These are phyloP conservation scores for Aaosphaeria pasadenensis DNA, from an alignment of 2,329 filamentous ascomycete genomes.

Conservation along the genomic window DNA sequence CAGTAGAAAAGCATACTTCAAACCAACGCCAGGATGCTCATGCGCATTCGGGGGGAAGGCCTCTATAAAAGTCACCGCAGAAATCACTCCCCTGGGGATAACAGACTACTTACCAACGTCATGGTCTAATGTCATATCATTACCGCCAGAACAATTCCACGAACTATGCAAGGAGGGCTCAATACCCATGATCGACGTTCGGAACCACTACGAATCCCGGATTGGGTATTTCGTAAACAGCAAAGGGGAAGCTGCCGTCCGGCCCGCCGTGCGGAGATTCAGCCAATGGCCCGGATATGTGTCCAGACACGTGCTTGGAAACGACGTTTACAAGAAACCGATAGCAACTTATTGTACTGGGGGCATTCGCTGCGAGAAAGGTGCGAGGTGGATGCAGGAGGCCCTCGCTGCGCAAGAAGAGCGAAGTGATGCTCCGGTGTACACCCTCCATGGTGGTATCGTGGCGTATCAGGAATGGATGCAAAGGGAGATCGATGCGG, in stretches of 20 bases:
- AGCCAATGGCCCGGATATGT: constrained; percentile 24
- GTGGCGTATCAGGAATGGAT: constrained; percentile 22
- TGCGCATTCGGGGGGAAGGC: constrained; percentile 14
- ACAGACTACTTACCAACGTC: constrained; percentile 18
- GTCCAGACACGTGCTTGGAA: constrained; percentile 12
- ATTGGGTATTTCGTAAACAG: constrained; percentile 21
- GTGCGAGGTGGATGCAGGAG: constrained; percentile 24
- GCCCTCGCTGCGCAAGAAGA: constrained; percentile 4
- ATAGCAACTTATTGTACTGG: constrained; percentile 23
- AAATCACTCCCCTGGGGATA: constrained; percentile 21
- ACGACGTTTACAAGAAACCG: constrained; percentile 8
- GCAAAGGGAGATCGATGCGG: constrained; percentile 12
- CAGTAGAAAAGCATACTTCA: constrained; percentile 13
- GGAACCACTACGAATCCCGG: constrained; percentile 23
- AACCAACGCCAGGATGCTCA: constrained; percentile 18
- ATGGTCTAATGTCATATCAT: constrained; percentile 14
- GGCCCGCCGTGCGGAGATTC: constrained; percentile 18
- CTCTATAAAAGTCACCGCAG: constrained; percentile 13
- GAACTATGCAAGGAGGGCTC: constrained; percentile 11
- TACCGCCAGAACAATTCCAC: constrained; percentile 17
- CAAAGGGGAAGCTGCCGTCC: constrained; percentile 11
- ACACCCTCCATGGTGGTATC: constrained; percentile 19
- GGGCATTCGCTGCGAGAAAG: constrained; percentile 22
- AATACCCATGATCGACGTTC: constrained; percentile 17
- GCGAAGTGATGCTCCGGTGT: constrained; percentile 6